phyloP scores from a whole-genome alignment of 306 rosid genomes.

The Begonia loranthoides region DNA sequence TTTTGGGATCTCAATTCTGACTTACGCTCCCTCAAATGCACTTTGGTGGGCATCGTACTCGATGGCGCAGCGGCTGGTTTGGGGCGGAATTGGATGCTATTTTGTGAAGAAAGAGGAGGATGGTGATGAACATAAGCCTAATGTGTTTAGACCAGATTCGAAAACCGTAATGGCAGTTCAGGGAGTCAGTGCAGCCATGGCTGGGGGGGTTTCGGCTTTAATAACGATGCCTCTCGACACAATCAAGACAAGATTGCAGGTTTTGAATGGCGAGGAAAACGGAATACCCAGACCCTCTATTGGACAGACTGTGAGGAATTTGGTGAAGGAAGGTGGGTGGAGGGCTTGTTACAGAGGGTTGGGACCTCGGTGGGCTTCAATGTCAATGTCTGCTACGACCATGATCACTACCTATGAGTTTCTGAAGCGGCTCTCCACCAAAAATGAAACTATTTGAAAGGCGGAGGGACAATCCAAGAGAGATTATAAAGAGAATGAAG shows the following conservation, averaged over 20 bases:
- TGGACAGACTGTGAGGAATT: constrained; percentile 57
- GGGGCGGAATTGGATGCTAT: constrained; percentile 63
- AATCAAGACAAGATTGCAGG: constrained; percentile 75
- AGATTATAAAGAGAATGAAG: no score
- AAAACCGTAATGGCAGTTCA: constrained; percentile 72
- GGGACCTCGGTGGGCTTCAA: constrained; percentile 86
- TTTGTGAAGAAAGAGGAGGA: constrained; percentile 29
- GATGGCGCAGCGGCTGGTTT: constrained; percentile 55
- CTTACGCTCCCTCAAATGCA: constrained; percentile 80
- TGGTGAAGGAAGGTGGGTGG: constrained; percentile 94
- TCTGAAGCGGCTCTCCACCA: constrained; percentile 68
- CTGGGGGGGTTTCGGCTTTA: constrained; percentile 71
- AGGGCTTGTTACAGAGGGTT: constrained; percentile 76
- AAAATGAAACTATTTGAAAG: no score
- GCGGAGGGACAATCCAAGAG: no score
- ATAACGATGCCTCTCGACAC: constrained; percentile 88
- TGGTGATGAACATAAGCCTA: constrained; percentile 17
- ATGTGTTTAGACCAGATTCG: constrained; percentile 35
- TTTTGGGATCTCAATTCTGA: constrained; percentile 75
- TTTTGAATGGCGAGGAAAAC: constrained; percentile 70
- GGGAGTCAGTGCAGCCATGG: constrained; percentile 90
- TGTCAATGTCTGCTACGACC: constrained; percentile 87
- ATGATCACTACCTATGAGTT: constrained; percentile 95
- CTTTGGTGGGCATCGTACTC: constrained; percentile 94
- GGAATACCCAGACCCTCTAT: constrained; percentile 61